phyloP scores from a whole-genome alignment of 148 eudicot species.

The Vaccinium macrocarpon region DNA sequence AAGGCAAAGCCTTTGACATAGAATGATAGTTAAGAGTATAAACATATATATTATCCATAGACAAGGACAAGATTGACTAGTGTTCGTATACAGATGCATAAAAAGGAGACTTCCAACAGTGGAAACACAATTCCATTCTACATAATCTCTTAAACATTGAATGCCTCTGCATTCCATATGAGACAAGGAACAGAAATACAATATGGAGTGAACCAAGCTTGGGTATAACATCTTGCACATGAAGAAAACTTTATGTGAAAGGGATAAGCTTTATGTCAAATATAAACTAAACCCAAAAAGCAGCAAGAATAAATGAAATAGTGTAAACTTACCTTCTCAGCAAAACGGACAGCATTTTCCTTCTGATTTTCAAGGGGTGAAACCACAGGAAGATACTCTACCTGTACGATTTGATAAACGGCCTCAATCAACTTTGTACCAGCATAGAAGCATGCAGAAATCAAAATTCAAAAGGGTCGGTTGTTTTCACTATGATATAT shows the following conservation, averaged over 20 bases:
- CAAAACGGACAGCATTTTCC: conserved; percentile 54
- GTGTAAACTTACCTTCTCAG: conserved; percentile 58
- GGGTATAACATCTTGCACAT: neutral
- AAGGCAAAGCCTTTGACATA: neutral
- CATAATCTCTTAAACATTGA: neutral
- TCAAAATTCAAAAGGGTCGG: neutral
- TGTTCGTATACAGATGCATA: neutral
- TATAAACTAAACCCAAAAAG: neutral
- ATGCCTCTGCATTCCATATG: neutral
- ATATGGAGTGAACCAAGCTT: neutral
- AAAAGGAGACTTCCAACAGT: neutral
- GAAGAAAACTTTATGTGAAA: neutral
- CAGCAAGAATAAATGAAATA: conserved; percentile 11
- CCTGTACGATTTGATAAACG: conserved; percentile 35
- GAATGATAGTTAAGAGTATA: neutral
- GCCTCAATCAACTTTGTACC: neutral
- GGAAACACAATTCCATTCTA: neutral
- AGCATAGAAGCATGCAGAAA: neutral
- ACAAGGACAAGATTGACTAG: neutral
- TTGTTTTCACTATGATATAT: neutral
- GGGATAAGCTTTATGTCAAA: neutral
- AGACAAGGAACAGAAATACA: neutral
- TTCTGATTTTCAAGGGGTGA: conserved; percentile 58
- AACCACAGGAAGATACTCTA: conserved; percentile 84
- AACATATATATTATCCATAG: neutral